Evolutionary conservation across 2,329 filamentous ascomycete species (phyloP).

Genomic region (Ceratocystis cubensis): DNA sequence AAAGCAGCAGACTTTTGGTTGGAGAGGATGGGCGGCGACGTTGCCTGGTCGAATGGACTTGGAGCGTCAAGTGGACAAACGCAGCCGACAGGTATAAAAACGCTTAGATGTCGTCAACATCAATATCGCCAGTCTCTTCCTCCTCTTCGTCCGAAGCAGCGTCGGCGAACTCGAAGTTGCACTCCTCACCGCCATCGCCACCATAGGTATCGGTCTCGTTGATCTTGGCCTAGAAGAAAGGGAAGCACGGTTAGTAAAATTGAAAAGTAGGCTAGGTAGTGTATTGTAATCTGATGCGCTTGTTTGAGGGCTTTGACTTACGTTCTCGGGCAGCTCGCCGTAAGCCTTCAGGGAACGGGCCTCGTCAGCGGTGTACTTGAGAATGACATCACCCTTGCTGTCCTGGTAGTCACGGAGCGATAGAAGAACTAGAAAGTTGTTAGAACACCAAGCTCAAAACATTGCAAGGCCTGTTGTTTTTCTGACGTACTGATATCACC

Average conservation of each 20-base stretch:
- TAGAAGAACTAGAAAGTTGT: constrained; percentile 46
- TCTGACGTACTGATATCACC: constrained; percentile 53
- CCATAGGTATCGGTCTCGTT: constrained; percentile 97
- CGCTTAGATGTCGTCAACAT: constrained; percentile 85
- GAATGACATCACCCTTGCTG: constrained; percentile 91
- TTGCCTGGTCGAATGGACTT: constrained; percentile 19
- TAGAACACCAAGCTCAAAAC: neutral
- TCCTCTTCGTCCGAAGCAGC: constrained; percentile 54
- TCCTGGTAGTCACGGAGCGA: constrained; percentile 87
- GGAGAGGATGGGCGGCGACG: neutral
- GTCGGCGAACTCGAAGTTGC: constrained; percentile 98
- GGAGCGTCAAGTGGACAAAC: constrained; percentile 3
- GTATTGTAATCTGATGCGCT: too few relatives aligned
- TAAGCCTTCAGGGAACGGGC: constrained; percentile 91
- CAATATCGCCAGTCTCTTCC: constrained; percentile 60
- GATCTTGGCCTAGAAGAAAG: constrained; percentile 63
- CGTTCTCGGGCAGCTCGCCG: constrained; percentile 84
- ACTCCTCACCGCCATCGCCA: constrained; percentile 85
- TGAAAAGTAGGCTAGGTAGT: neutral
- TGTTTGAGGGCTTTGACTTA: neutral
- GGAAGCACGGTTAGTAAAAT: neutral
- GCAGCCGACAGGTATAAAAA: neutral
- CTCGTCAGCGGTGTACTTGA: constrained; percentile 94
- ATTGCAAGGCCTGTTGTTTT: neutral
- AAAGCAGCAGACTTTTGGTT: constrained; percentile 1